phyloP scores from a whole-genome alignment of 148 eudicot species.

The Beta vulgaris region DNA sequence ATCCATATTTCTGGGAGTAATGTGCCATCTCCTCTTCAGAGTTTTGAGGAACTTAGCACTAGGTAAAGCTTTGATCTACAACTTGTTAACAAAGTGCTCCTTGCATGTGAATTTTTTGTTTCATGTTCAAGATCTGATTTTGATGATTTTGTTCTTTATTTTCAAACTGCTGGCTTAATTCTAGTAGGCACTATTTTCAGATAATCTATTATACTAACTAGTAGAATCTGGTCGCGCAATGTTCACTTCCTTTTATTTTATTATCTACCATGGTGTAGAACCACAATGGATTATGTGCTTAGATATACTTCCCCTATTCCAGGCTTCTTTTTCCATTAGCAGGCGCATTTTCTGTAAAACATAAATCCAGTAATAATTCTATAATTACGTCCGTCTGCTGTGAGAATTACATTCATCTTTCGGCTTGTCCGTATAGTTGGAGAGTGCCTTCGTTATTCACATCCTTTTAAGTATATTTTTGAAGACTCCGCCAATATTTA shows the following conservation, averaged over 20 bases:
- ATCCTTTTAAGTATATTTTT: too few species aligned
- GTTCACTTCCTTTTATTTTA: neutral
- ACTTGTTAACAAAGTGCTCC: neutral
- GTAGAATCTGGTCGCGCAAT: neutral
- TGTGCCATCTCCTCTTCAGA: slow-evolving; percentile 85
- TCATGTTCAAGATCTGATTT: neutral
- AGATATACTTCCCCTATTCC: neutral
- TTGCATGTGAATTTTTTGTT: neutral
- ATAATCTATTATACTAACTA: neutral
- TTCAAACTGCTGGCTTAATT: neutral
- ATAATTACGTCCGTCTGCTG: neutral
- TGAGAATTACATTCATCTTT: neutral
- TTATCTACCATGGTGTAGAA: neutral
- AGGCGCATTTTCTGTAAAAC: too few species aligned
- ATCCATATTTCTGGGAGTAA: slow-evolving; percentile 77
- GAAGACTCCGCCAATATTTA: too few species aligned
- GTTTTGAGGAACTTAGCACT: slow-evolving; percentile 59
- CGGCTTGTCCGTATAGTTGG: neutral
- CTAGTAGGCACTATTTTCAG: neutral
- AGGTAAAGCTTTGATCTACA: slow-evolving; percentile 42
- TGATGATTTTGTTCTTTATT: neutral
- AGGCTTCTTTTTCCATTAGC: neutral
- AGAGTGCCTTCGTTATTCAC: too few species aligned
- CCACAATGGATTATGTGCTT: neutral
- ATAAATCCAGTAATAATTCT: too few species aligned